phyloP scores from a whole-genome alignment of 163 green algal genomes.

The Chlamydomonas reinhardtii region DNA sequence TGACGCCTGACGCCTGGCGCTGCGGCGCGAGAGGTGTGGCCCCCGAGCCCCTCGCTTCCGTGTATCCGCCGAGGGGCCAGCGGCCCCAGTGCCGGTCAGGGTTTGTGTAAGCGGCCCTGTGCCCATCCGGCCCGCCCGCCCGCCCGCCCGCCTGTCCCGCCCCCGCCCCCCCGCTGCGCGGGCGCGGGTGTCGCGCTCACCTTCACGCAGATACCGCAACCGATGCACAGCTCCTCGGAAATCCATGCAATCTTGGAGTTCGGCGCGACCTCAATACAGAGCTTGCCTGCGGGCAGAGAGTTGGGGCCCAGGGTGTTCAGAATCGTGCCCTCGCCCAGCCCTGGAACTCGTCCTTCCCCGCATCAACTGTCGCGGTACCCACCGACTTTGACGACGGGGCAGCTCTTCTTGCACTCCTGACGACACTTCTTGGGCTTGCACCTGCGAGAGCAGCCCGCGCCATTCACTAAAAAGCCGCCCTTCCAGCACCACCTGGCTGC shows the following conservation, averaged over 20 bases:
- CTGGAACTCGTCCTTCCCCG: background rate
- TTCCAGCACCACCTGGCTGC: no score
- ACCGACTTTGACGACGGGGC: conserved; percentile 98
- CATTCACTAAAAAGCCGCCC: no score
- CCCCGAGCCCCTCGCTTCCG: no score
- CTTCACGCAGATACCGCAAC: conserved; percentile 99
- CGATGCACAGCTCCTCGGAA: conserved; percentile 99
- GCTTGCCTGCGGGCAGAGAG: conserved; percentile 86
- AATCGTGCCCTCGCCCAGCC: background rate
- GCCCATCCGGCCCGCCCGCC: no score
- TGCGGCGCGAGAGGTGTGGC: no score
- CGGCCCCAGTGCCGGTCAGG: no score
- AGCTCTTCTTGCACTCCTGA: conserved; percentile 99
- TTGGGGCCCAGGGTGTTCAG: background rate
- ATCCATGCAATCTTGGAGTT: conserved; percentile 96
- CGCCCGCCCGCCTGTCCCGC: no score
- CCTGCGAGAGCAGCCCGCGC: conserved; percentile 56
- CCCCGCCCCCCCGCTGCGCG: no score
- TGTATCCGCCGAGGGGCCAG: no score
- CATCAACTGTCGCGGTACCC: conserved; percentile 38
- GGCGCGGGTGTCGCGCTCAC: conserved; percentile 65
- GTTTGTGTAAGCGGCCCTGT: no score
- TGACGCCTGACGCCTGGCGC: no score
- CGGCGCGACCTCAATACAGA: conserved; percentile 95
- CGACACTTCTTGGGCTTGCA: conserved; percentile 99